Conservation (phyloP, 495 filamentous ascomycete species). For the Talaromyces borbonicus region DNA sequence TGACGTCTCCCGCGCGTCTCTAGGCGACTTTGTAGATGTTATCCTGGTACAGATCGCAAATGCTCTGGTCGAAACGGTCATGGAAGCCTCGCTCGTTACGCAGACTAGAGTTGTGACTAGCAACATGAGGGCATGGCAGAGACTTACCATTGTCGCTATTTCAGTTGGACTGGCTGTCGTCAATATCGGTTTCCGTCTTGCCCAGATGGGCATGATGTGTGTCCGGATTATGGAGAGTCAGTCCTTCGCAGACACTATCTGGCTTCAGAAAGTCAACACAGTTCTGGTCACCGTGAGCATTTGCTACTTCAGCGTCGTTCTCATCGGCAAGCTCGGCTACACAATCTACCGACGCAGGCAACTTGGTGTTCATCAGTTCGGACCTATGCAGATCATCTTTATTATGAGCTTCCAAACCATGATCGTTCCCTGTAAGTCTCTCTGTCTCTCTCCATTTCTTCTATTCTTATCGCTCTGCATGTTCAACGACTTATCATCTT, state of each 20-base stretch:
- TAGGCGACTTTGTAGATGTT: constrained; percentile 37
- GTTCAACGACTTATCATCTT: constrained; percentile 4
- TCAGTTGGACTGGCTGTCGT: constrained; percentile 45
- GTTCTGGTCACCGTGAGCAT: constrained; percentile 54
- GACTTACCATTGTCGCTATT: constrained; percentile 31
- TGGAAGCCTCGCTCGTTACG: constrained; percentile 59
- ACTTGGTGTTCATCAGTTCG: constrained; percentile 50
- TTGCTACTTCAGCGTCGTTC: constrained; percentile 66
- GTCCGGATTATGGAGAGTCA: constrained; percentile 33
- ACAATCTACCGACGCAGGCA: constrained; percentile 47
- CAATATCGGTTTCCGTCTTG: constrained; percentile 51
- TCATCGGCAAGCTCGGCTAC: constrained; percentile 58
- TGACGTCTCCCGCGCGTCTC: constrained; percentile 46
- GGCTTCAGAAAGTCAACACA: constrained; percentile 43
- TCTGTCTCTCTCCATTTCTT: too few relatives aligned
- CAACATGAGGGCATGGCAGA: constrained; percentile 34
- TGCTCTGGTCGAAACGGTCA: constrained; percentile 47
- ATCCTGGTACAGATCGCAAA: constrained; percentile 43
- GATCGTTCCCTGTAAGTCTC: constrained; percentile 60
- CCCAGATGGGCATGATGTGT: constrained; percentile 46
- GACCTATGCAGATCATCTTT: constrained; percentile 61
- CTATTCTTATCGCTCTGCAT: background rate
- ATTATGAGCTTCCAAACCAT: constrained; percentile 71
- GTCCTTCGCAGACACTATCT: constrained; percentile 13
- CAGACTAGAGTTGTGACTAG: constrained; percentile 58